A percentile compares a stretch with the other conserved stretches of the same genome.
These are phyloP conservation scores for Psilocybe cubensis DNA, from an alignment of 768 basidiomycete species.

Conservation along the genomic window DNA sequence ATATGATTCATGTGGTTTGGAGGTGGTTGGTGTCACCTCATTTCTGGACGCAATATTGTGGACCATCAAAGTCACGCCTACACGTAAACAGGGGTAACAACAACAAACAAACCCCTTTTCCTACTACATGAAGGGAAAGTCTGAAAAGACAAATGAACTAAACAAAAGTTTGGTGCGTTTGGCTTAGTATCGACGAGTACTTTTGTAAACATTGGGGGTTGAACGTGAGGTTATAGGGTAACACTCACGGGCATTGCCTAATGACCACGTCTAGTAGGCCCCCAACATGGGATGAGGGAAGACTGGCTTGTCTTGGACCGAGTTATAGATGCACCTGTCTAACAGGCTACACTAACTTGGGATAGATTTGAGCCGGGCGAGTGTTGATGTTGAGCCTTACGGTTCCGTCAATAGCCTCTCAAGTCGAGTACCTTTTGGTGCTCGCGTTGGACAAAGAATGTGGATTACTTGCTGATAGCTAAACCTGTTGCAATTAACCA, in stretches of 20 bases:
- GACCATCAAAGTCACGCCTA: constrained; percentile 17
- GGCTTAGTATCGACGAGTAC: constrained; percentile 12
- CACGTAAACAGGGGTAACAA: constrained; percentile 20
- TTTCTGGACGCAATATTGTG: constrained; percentile 20
- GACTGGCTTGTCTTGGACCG: constrained; percentile 37
- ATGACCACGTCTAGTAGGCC: constrained; percentile 22
- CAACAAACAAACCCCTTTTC: constrained; percentile 28
- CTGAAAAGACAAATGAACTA: constrained; percentile 15
- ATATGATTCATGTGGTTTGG: not conserved
- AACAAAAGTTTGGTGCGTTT: constrained; percentile 2
- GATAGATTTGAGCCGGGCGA: constrained; percentile 28
- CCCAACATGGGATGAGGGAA: constrained; percentile 22
- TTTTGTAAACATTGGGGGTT: constrained; percentile 10
- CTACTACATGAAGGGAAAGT: constrained; percentile 32
- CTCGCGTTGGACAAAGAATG: constrained; percentile 34
- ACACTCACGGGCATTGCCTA: not conserved
- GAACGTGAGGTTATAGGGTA: constrained; percentile 4
- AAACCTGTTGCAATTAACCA: constrained; percentile 40
- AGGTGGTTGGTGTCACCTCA: not conserved
- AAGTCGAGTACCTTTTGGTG: constrained; percentile 32
- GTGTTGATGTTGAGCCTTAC: constrained; percentile 9
- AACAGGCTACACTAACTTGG: constrained; percentile 36
- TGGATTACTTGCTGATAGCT: constrained; percentile 45
- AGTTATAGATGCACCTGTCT: constrained; percentile 37
- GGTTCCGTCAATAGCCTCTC: constrained; percentile 9